These are phyloP conservation scores for Pseudocercospora pini-densiflorae DNA, from an alignment of 2,329 filamentous ascomycete species.

Conservation along the genomic window DNA sequence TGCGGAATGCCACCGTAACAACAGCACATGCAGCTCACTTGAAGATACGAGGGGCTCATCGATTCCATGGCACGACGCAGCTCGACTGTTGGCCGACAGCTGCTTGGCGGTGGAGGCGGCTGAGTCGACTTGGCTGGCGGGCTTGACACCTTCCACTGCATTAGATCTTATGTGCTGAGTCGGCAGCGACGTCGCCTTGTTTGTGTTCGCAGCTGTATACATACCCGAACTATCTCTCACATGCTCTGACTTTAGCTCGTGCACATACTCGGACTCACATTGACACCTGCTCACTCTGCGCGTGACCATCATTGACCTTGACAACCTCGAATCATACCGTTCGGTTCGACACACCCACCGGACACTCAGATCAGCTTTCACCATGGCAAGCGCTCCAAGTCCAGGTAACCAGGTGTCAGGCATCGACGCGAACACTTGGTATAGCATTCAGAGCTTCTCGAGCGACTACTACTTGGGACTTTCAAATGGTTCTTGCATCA, in stretches of 20 bases:
- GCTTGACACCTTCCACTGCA: slow-evolving; percentile 3
- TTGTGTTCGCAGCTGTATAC: slow-evolving; percentile 4
- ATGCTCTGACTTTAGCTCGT: neutral
- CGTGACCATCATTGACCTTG: neutral
- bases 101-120: slow-evolving; percentile 8
- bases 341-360: neutral
- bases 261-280: no score
- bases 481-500: slow-evolving; percentile 3
- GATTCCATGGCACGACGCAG: neutral
- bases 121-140: neutral
- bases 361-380: neutral
- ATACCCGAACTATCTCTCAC: neutral
- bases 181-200: neutral
- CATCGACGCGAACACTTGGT: slow-evolving; percentile 15
- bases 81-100: neutral
- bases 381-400: neutral
- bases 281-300: neutral
- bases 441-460: slow-evolving; percentile 18
- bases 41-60: neutral
- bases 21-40: neutral
- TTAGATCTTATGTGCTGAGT: neutral
- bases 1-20: slow-evolving; percentile 1
- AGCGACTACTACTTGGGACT: slow-evolving; percentile 19
- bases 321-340: neutral
- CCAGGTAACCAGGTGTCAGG: slow-evolving; percentile 3